These are phyloP conservation scores for Aspergillus unguis DNA, from an alignment of 2,329 filamentous ascomycete genomes.

Conservation along the genomic window DNA sequence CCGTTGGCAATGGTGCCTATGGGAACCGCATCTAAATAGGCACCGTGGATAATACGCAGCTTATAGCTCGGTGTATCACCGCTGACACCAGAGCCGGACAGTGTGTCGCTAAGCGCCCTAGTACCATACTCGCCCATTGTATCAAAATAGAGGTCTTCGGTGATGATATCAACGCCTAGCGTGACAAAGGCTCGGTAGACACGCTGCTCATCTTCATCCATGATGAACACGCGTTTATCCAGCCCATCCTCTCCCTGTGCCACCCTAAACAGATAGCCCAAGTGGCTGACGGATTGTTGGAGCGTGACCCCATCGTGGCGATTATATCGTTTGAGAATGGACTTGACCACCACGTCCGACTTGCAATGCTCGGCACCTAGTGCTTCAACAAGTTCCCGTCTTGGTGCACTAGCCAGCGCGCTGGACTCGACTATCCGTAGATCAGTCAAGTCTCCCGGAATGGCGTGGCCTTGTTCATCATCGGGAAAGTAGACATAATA, in stretches of 20 bases:
- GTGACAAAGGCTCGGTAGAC: not conserved
- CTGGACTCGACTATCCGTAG: not conserved
- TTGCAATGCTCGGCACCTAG: not conserved
- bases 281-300: not conserved
- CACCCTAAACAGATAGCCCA: conserved; percentile 2
- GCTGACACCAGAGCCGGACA: not conserved
- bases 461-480: not conserved
- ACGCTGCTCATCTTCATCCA: not conserved
- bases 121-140: conserved; percentile 1
- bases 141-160: conserved; percentile 6
- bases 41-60: conserved; percentile 8
- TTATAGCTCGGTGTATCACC: not conserved
- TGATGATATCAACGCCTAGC: not conserved
- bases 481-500: conserved; percentile 1
- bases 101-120: not conserved
- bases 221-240: conserved; percentile 9
- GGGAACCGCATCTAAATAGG: not conserved
- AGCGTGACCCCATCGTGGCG: not conserved
- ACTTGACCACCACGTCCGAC: not conserved
- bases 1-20: not conserved
- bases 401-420: not conserved
- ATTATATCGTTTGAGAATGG: conserved; percentile 5
- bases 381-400: not conserved
- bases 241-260: not conserved
- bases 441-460: not conserved